Evolutionary conservation across 225 moss, liverwort and hornwort species (phyloP), one percentile per base, ranked within the genome.

Genomic region (Sphagnum tenellum): DNA sequence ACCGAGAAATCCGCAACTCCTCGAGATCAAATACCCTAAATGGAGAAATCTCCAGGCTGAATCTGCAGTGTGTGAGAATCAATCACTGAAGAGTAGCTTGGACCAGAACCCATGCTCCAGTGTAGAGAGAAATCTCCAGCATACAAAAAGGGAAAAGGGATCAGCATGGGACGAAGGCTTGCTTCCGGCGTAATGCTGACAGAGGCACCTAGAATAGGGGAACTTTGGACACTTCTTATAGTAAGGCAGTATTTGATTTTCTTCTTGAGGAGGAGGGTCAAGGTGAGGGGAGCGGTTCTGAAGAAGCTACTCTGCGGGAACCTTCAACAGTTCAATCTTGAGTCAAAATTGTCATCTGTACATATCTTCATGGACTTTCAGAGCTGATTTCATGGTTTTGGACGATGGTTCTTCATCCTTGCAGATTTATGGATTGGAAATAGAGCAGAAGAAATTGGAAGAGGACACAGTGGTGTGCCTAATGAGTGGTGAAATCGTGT

Each of bases 351-450:
- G 29, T 29, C 29, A 29, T 29, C 29, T 29, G 64, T 12, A 54
- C 46, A 49, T n/a, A 56, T n/a, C n/a, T 29, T 29, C 29, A 29
- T 29, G 29, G 29, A 29, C 29, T 44, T 50, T 66, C 58, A 54
- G 54, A 4, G 7, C 5, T 60, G 52, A 5, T 52, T 52, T 52
- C 6, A 52, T 52, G 52, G 6, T 52, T 9, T 52, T 6, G 52
- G 9, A 52, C 29, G 29, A 29, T 29, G 29, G 29, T 29, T 29
- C 29, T 29, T 29, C 29, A 29, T 29, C 0, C 29, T 29, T 75
- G 77, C 88, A 91, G 89, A 95, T 95, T 69, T 95, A 95, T 72
- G 91, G 94, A 44, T 79, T 95, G 80, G 91, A 95, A 76, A 89
- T 84, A 69, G 94, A 95, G 76, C 94, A 91, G 72, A 95, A 91